Evolutionary conservation across 169 alveolate species (phyloP), one percentile per base, ranked within the genome.

Genomic region (Plasmodium gonderi): DNA sequence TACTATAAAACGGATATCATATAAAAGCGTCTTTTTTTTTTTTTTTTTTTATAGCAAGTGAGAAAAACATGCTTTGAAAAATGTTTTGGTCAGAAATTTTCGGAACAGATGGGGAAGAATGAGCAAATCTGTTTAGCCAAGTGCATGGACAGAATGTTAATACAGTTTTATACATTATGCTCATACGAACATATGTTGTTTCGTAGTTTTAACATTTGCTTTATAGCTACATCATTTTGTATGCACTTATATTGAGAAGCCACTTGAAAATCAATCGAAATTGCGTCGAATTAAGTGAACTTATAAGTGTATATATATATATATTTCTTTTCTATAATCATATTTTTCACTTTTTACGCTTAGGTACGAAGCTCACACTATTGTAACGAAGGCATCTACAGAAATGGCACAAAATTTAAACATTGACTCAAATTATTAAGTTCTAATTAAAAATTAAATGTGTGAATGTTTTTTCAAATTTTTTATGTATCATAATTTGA

Each of bases 81-180:
- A 85, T 97, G 98, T 76, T 95, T 97, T 60, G 96, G 96, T 81
- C 92, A 78, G 51, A 95, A 95, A 67, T 96, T 97, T 79, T 95
- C 95, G 26, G 98, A 96, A 80, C 80, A 92, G 69, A 74, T 97
- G 95, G 91, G 95, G 64, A 96, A 96, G 94, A 80, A 68, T 51
- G 98, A 96, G 76, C 97, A 96, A 79, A 94, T 96, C 20, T 96
- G 98, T 81, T 72, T 96, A 38, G 98, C 98, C 20, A 97, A 97
- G 80, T 97, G 98, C 95, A 96, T 97, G 98, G 98, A 97, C 74
- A 87, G 98, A 40, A 96, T 97, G 98, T 97, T 69, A 82, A 96
- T 67, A 14, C 7, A 12, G 26, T n/a, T 45, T 2, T 11, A 17
- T 14, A 8, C 3, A 78, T 31, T 33, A 40, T 26, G 72, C 12